A percentile compares a stretch with the other conserved stretches of the same genome.
Conservation (phyloP, 2,329 filamentous ascomycete species). For the Calonectria crousiana region DNA sequence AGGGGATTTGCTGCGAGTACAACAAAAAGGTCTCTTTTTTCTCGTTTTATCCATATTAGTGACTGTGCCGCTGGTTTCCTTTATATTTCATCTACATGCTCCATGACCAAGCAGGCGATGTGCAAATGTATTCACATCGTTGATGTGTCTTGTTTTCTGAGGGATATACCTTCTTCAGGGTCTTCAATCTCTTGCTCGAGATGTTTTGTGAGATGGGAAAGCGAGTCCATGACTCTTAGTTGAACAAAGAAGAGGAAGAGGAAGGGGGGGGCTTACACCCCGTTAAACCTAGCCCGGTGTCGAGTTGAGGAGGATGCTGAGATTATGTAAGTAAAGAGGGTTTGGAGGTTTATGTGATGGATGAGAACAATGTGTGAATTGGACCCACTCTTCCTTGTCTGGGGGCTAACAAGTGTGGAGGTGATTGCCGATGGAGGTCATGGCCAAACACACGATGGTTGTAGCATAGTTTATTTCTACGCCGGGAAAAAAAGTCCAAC, state of each 20-base stretch:
- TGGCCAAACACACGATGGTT: neutral
- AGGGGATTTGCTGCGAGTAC: slow-evolving; percentile 81
- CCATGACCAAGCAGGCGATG: neutral
- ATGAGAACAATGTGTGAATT: neutral
- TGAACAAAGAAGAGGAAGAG: neutral
- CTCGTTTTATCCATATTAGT: neutral
- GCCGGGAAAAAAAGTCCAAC: neutral
- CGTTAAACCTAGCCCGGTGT: neutral
- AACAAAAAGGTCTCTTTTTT: slow-evolving; percentile 84
- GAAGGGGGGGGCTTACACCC: neutral
- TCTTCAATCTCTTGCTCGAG: slow-evolving; percentile 61
- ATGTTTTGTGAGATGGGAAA: slow-evolving; percentile 42
- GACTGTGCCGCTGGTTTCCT: neutral
- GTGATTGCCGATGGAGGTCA: neutral
- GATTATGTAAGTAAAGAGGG: neutral
- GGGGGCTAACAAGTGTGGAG: neutral
- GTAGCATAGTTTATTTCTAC: neutral
- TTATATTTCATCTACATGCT: neutral
- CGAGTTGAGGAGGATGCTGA: neutral
- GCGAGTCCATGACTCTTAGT: slow-evolving; percentile 27
- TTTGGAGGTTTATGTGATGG: neutral
- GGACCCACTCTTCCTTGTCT: neutral
- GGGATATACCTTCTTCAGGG: slow-evolving; percentile 59
- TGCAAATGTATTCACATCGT: slow-evolving; percentile 1
- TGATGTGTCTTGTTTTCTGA: neutral